These are phyloP conservation scores for Cucurbita moschata DNA, from an alignment of 306 rosid genomes.

Conservation along the genomic window DNA sequence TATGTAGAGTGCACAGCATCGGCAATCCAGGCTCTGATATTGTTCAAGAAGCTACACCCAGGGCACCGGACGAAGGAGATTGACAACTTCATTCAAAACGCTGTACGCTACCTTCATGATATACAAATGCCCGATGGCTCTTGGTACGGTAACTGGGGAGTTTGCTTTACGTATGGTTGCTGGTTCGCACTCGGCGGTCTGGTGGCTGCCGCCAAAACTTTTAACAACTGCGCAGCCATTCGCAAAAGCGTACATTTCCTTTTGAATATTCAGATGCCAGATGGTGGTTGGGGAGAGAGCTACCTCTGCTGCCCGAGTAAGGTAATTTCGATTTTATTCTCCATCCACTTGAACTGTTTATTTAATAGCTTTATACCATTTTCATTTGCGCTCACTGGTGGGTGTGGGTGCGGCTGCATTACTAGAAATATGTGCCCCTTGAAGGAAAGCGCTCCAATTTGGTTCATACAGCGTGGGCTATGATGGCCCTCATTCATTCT, in stretches of 20 bases:
- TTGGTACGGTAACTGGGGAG: conserved; percentile 29
- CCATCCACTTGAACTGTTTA: no score
- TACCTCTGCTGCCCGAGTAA: conserved; percentile 38
- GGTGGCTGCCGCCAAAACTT: conserved; percentile 43
- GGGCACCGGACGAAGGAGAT: conserved; percentile 8
- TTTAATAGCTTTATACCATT: no score
- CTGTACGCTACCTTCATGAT: background rate
- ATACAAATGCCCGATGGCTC: conserved; percentile 8
- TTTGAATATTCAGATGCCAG: conserved; percentile 23
- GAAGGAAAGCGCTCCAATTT: conserved; percentile 42
- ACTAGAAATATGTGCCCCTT: conserved; percentile 29
- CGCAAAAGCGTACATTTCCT: conserved; percentile 39
- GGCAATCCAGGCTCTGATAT: conserved; percentile 10
- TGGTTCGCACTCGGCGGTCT: conserved; percentile 54
- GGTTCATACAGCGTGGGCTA: conserved; percentile 63
- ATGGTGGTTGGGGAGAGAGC: conserved; percentile 80
- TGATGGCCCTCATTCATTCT: conserved; percentile 46
- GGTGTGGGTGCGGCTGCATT: background rate
- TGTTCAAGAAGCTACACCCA: conserved; percentile 8
- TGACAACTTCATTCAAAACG: background rate
- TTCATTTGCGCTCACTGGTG: background rate
- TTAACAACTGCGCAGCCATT: conserved; percentile 20
- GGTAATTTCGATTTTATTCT: conserved; percentile 8
- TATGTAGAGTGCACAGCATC: conserved; percentile 15
- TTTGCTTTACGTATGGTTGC: conserved; percentile 47